Percentiles rank a stretch among this genome's conserved stretches.
Evolutionary conservation across 805 yeast species (phyloP).

Genomic region (Candida bentonensis): DNA sequence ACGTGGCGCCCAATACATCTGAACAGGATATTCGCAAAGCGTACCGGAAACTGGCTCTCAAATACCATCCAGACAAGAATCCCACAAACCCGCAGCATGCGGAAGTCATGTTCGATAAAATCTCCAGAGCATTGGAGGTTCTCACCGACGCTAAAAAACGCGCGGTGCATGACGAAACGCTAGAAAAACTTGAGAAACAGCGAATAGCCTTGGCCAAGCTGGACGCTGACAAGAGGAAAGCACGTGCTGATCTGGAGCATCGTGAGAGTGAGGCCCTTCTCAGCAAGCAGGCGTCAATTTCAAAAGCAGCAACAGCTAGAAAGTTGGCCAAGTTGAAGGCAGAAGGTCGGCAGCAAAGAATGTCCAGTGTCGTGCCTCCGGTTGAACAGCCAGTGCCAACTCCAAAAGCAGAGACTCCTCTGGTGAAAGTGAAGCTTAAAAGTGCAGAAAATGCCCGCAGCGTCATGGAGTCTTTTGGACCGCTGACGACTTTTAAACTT

Average conservation of each 20-base stretch:
- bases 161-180: slow-evolving; percentile 56
- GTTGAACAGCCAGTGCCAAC: no score
- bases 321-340: background rate
- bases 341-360: background rate
- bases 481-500: background rate
- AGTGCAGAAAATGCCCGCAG: background rate
- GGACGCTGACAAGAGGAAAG: background rate
- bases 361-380: no score
- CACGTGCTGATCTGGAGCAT: background rate
- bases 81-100: slow-evolving; percentile 41
- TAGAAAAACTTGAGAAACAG: background rate
- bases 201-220: background rate
- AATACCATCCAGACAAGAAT: slow-evolving; percentile 18
- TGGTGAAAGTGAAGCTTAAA: background rate
- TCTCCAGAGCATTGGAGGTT: slow-evolving; percentile 80
- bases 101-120: slow-evolving; percentile 89
- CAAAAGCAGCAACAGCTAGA: background rate
- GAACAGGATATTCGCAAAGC: slow-evolving; percentile 5
- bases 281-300: no score
- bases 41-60: slow-evolving; percentile 5
- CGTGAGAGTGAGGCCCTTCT: background rate
- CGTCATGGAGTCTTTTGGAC: background rate
- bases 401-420: no score
- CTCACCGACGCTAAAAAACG: slow-evolving; percentile 80
- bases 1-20: slow-evolving; percentile 4